Evolutionary conservation across 805 yeast genomes (phyloP), one percentile per base, ranked within the genome.

Genomic region (Ogataea methylovora): DNA sequence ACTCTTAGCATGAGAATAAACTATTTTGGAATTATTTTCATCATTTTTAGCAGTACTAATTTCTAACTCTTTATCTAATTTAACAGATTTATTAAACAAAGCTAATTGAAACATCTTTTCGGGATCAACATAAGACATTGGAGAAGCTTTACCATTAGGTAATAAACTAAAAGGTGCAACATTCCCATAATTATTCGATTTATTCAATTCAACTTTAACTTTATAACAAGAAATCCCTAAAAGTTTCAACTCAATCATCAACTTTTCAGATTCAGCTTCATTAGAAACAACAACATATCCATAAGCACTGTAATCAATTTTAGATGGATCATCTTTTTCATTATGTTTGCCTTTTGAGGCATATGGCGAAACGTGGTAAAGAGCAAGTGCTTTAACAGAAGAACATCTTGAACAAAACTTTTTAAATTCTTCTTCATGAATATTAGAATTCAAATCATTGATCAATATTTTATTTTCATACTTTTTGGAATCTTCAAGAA

Each of bases 231-330:
- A 33, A 18, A 54, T 42, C 3, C 51, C 51, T 10, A 52, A 25
- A 6, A 29, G 21, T 17, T 39, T 46, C 15, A 56, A 34, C 14
- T 43, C 43, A 14, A 38, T 39, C 14, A 53, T 45, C 19, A 56
- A 30, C 15, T 24, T 26, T 33, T 51, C 51, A 1, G 55, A 49
- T 23, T 54, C 55, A 8, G 34, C 21, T 17, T 50, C 53, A 17
- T 45, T 39, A 8, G 35, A 37, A 41, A 56, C 40, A 33, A 51
- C 58, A 35, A 54, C 52, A 31, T 54, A 56, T 1, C 61, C 61
- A 42, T 53, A 56, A 8, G 52, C 55, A 13, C 12, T 41, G 19
- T 36, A 48, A 3, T 37, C 42, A 6, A 38, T 28, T 8, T 40
- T 39, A 12, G 32, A 30, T 8, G 32, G 15, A 10, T 35, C 39